Conservation (phyloP, 352 stramenopile genomes). For the Peronosclerospora sorghi region DNA sequence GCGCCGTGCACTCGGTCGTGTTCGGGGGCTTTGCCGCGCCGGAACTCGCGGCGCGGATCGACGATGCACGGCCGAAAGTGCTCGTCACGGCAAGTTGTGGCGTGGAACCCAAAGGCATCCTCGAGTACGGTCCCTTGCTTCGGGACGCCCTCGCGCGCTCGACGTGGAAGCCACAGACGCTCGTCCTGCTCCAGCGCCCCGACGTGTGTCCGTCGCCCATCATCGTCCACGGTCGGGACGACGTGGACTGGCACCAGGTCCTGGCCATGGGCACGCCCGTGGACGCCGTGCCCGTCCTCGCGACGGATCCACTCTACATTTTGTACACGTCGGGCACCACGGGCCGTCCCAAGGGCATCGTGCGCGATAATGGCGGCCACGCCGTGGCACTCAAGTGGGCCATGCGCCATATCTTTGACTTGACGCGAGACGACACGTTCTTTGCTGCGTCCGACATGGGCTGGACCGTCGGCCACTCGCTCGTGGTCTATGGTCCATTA, state of each 20-base stretch:
- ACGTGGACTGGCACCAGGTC: constrained; percentile 47
- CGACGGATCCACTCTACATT: constrained; percentile 66
- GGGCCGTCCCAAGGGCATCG: constrained; percentile 63
- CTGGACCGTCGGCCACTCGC: constrained; percentile 85
- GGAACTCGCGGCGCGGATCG: constrained; percentile 76
- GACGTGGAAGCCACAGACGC: constrained; percentile 37
- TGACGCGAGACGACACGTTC: constrained; percentile 64
- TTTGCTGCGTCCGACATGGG: constrained; percentile 83
- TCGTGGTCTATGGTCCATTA: constrained; percentile 84
- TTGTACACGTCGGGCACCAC: constrained; percentile 75
- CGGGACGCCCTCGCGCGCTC: constrained; percentile 61
- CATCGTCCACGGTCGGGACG: no score
- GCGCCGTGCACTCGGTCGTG: constrained; percentile 88
- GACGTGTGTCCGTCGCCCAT: constrained; percentile 35
- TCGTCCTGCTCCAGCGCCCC: constrained; percentile 72
- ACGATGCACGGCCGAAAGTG: constrained; percentile 69
- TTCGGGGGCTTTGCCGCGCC: constrained; percentile 84
- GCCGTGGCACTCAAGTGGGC: constrained; percentile 82
- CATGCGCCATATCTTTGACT: constrained; percentile 73
- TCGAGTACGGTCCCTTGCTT: constrained; percentile 67
- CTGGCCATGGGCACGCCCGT: constrained; percentile 24
- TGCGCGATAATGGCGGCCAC: constrained; percentile 67
- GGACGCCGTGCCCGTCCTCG: constrained; percentile 34
- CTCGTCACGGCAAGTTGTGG: constrained; percentile 65
- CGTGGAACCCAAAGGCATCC: constrained; percentile 57